Evolutionary conservation across 176 grass and related monocot species (phyloP).

Genomic region (Lolium multiflorum): DNA sequence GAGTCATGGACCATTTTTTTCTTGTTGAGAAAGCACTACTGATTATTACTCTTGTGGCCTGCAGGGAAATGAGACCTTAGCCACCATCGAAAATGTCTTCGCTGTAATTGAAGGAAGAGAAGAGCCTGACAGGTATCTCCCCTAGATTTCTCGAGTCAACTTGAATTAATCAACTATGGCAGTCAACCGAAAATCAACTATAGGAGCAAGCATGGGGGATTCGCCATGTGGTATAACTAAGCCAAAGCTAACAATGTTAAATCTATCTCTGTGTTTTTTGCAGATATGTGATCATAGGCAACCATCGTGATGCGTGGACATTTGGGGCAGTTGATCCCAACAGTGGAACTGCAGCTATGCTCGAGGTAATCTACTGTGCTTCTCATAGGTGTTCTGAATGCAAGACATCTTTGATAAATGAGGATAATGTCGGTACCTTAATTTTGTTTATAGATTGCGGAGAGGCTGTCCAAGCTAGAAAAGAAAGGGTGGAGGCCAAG

Average conservation of each 20-base stretch:
- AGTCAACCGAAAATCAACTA: background rate
- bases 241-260: background rate
- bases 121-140: constrained; percentile 68
- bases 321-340: constrained; percentile 90
- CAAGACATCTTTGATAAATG: background rate
- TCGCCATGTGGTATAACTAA: background rate
- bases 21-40: background rate
- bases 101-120: constrained; percentile 89
- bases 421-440: background rate
- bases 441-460: constrained; percentile 53
- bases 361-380: constrained; percentile 60
- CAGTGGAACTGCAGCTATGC: constrained; percentile 84
- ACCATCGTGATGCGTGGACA: constrained; percentile 97
- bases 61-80: constrained; percentile 80
- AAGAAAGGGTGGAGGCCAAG: constrained; percentile 86
- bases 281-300: constrained; percentile 90
- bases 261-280: background rate
- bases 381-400: background rate
- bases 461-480: constrained; percentile 71
- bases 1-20: background rate
- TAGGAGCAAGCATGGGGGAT: background rate
- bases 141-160: background rate
- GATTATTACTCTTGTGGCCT: background rate
- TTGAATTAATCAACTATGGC: background rate
- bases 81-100: constrained; percentile 85